Percentiles rank a stretch among this genome's conserved stretches.
Conservation (phyloP, 257 asterid species). For the Solanum ahanhuiri region DNA sequence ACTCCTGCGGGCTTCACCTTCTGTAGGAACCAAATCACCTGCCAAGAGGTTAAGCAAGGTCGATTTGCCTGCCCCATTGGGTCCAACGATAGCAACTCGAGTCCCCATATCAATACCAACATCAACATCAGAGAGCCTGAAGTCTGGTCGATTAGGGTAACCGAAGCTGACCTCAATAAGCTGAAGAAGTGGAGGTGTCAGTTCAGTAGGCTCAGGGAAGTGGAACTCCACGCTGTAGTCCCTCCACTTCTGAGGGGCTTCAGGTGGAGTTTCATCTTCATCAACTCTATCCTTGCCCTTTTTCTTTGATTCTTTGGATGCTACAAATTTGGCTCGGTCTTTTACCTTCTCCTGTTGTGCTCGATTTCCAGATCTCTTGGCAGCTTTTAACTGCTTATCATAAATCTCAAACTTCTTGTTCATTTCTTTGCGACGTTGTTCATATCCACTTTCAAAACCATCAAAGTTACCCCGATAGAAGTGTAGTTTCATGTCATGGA, state of each 20-base stretch:
- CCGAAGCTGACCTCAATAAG: constrained; percentile 57
- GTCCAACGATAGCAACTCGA: constrained; percentile 63
- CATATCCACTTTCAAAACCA: constrained; percentile 50
- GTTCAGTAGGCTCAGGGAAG: constrained; percentile 64
- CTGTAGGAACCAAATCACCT: constrained; percentile 30
- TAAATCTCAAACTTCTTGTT: constrained; percentile 47
- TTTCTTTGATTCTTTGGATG: constrained; percentile 46
- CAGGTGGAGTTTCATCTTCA: constrained; percentile 36
- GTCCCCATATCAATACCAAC: constrained; percentile 78
- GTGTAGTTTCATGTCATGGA: constrained; percentile 49
- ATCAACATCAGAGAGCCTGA: constrained; percentile 48
- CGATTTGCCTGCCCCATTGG: constrained; percentile 70
- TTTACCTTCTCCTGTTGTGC: constrained; percentile 56
- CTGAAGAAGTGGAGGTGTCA: constrained; percentile 60
- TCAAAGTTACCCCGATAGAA: constrained; percentile 56
- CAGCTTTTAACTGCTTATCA: constrained; percentile 48
- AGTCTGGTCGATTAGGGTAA: constrained; percentile 51
- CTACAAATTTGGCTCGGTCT: constrained; percentile 45
- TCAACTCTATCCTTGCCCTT: constrained; percentile 40
- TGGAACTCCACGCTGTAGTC: constrained; percentile 64
- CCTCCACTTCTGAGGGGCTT: constrained; percentile 59
- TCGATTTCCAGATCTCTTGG: constrained; percentile 49
- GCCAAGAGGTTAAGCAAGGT: constrained; percentile 63
- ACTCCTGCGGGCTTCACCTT: constrained; percentile 27
- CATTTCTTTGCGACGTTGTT: constrained; percentile 55